Conservation (phyloP, 2,329 filamentous ascomycete genomes). For the Endothia cerciana region DNA sequence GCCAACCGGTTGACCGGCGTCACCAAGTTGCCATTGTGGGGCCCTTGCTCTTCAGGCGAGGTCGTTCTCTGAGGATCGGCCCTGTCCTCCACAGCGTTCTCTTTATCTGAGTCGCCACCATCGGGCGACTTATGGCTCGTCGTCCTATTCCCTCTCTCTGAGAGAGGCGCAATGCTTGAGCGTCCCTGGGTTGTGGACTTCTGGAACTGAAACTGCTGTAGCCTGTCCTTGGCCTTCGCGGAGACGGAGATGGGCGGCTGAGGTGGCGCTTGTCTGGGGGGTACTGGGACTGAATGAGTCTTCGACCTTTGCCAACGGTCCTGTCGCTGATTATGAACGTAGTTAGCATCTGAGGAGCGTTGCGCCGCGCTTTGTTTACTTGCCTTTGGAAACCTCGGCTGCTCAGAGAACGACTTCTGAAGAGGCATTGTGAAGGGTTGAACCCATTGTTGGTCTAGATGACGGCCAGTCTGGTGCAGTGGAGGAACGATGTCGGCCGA, state of each 20-base stretch:
- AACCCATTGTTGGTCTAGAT: slow-evolving; percentile 31
- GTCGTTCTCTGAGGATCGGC: slow-evolving; percentile 10
- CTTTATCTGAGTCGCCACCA: slow-evolving; percentile 30
- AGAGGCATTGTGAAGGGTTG: slow-evolving; percentile 41
- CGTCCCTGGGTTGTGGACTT: slow-evolving; percentile 36
- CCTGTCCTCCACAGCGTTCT: slow-evolving; percentile 31
- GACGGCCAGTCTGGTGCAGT: slow-evolving; percentile 9
- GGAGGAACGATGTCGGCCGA: neutral
- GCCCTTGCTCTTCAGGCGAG: slow-evolving; percentile 1
- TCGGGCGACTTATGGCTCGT: neutral
- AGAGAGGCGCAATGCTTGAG: slow-evolving; percentile 1
- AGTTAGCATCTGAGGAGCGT: neutral
- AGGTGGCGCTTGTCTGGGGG: slow-evolving; percentile 39
- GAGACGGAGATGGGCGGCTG: slow-evolving; percentile 53
- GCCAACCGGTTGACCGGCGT: slow-evolving; percentile 59
- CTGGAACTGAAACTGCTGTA: slow-evolving; percentile 61
- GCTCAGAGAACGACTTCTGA: slow-evolving; percentile 47
- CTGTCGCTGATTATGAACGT: slow-evolving; percentile 38
- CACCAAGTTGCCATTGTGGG: slow-evolving; percentile 9
- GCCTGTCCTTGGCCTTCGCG: slow-evolving; percentile 62
- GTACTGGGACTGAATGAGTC: slow-evolving; percentile 48
- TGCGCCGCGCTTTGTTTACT: slow-evolving; percentile 20
- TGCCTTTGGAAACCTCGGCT: slow-evolving; percentile 39
- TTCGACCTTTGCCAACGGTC: slow-evolving; percentile 59
- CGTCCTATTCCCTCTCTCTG: neutral